Base-by-base conservation (phyloP, 2,329 filamentous ascomycete genomes). In the Penicillium sp. region DNA sequence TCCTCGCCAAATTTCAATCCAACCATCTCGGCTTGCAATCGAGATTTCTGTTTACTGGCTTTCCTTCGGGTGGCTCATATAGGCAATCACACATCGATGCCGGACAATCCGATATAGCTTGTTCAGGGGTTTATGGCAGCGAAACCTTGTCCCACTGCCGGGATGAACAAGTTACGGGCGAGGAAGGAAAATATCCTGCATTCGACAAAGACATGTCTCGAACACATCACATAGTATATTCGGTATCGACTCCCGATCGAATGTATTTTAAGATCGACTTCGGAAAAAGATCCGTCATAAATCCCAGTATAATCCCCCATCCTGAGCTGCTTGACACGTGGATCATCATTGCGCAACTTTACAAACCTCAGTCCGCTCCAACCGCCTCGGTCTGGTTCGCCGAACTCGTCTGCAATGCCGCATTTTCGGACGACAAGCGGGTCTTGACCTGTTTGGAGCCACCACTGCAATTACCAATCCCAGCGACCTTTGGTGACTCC, bases 221-320 rank as follows among this genome's bases (percentile, higher is more conserved):
- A 31, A 61, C 55, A 3, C 66, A 72, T 52, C 59, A 58, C 10
- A 58, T 78, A 59, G 59, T 84, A 41, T 79, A 74, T 63, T 85
- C 83, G 0, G 40, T 69, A 2, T 79, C 81, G 0, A 82, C 78
- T 0, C 47, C 58, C 1, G 73, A 83, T 61, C 70, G 66, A 34
- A 78, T 73, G 33, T 85, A 77, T 72, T 84, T 84, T 61, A 59
- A 62, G 27, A 77, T 86, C 65, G 68, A 75, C 16, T 83, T 85
- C 60, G 75, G 72, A 16, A 68, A 69, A 34, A 63, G 73, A 6
- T 53, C 64, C 7, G 74, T 75, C 33, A 76, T 81, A 55, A 86
- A 85, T 58, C 82, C 84, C 16, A 86, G 82, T 68, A 78, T 86
- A 60, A 76, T 86, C 39, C 82, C 84, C 0, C 84, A 86, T 64